Conservation (phyloP, 2,329 filamentous ascomycete genomes). For the Fusarium begoniae region DNA sequence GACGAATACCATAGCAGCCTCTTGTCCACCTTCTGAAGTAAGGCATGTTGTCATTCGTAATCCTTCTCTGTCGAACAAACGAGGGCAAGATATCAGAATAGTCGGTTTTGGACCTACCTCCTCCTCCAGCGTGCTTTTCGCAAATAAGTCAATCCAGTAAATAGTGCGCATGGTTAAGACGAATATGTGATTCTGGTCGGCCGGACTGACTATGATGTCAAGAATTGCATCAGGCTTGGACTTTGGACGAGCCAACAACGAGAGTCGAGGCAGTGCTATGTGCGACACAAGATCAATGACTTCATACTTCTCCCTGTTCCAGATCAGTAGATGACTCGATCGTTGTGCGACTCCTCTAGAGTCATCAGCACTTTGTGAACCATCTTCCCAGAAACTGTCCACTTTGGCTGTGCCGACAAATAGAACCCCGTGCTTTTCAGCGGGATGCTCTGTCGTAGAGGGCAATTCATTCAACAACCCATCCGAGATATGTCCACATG, state of each 20-base stretch:
- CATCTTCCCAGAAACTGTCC: conserved; percentile 34
- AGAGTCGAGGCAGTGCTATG: conserved; percentile 40
- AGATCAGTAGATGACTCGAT: conserved; percentile 46
- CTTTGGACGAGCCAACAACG: conserved; percentile 39
- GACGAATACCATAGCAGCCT: conserved; percentile 46
- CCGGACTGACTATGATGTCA: conserved; percentile 61
- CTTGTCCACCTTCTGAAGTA: conserved; percentile 31
- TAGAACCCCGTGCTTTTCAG: conserved; percentile 55
- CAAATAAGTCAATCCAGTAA: conserved; percentile 57
- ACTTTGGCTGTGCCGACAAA: conserved; percentile 49
- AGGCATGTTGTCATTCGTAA: conserved; percentile 45
- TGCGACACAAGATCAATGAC: conserved; percentile 50
- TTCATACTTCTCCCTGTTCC: conserved; percentile 49
- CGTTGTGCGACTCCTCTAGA: conserved; percentile 6
- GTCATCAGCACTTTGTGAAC: conserved; percentile 17
- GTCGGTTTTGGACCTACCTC: conserved; percentile 20
- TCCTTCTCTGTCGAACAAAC: conserved; percentile 40
- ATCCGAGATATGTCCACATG: conserved; percentile 56
- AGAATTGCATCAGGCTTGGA: conserved; percentile 57
- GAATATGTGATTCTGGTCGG: conserved; percentile 60
- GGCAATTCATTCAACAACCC: conserved; percentile 51
- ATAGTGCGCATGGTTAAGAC: conserved; percentile 66
- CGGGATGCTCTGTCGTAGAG: conserved; percentile 38
- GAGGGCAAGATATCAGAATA: conserved; percentile 44
- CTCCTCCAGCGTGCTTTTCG: conserved; percentile 12